Base-by-base conservation (phyloP, 345 rosid genomes). In the Salix arbutifolia region DNA sequence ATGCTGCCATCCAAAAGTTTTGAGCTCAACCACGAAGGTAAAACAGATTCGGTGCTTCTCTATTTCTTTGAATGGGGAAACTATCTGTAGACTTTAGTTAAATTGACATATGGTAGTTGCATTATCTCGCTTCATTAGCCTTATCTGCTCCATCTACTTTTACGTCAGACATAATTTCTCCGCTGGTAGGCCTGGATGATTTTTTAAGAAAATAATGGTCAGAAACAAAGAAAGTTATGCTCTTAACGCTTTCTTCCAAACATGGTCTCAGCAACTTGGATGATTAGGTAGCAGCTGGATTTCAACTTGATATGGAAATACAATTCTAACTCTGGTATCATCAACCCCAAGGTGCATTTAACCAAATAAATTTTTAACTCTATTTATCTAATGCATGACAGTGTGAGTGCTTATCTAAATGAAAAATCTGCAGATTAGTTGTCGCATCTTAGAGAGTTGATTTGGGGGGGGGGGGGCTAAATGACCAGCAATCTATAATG, bases 171-270 rank as follows among this genome's bases (percentile, higher is more conserved):
- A 30, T 66, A 62, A 85, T 79, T 69, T 81, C 81, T 78, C 88
- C 86, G 46, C 88, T 85, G 8, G 86, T 81, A 67, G 86, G 83
- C 70, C 88, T 83, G 84, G 62, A 72, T 37, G 7, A 71, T 67
- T 70, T 37, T 14, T 16, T 44, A 35, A 79, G 69, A 25, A 72
- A 56, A 71, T 76, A 13, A 71, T 26, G 65, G 5, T 69, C 33
- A 26, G 18, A n/a, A 19, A 58, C 25, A 58, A 42, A 42, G 46
- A 42, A 10, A 42, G 14, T 42, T 42, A 10, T 42, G 3, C 14
- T 42, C 46, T 42, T 42, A 11, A 42, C 11, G 46, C 46, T 42
- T 42, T 4, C 18, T 46, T 46, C 17, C 19, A 14, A 12, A 46
- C 52, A 46, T 46, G 19, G 52, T 46, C 52, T 46, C 52, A 46